These are phyloP conservation scores for Rhexocercosporidium sp. DNA, from an alignment of 2,329 filamentous ascomycete genomes.

Conservation along the genomic window DNA sequence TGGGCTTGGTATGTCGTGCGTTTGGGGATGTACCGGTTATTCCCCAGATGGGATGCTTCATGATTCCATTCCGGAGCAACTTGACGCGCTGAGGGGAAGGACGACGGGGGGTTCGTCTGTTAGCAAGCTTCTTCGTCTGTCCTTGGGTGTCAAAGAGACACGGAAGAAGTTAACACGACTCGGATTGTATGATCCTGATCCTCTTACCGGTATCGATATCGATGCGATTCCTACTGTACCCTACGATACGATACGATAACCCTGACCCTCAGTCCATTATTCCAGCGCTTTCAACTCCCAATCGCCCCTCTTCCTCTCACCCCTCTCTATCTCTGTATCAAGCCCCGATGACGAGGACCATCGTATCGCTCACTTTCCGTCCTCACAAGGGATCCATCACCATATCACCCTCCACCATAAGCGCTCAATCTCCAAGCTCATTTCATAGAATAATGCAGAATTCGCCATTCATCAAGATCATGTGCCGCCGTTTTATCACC, in stretches of 20 bases:
- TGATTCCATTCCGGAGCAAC: background rate
- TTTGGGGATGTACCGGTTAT: background rate
- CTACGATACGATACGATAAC: background rate
- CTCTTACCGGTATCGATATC: background rate
- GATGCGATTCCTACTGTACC: background rate
- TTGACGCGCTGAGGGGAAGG: background rate
- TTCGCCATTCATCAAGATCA: conserved; percentile 23
- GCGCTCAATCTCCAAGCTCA: conserved; percentile 25
- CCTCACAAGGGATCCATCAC: background rate
- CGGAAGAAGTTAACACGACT: background rate
- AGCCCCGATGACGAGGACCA: background rate
- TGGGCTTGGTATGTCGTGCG: background rate
- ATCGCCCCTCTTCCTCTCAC: conserved; percentile 7
- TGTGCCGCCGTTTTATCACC: conserved; percentile 20
- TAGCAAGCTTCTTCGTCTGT: background rate
- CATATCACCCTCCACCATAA: conserved; percentile 18
- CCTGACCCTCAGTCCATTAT: background rate
- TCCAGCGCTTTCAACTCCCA: background rate
- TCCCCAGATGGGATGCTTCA: conserved; percentile 1
- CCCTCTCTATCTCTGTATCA: background rate
- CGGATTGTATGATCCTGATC: background rate
- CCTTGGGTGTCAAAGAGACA: background rate
- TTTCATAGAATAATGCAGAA: conserved; percentile 18
- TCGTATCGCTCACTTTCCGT: background rate
- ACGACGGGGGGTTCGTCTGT: conserved; percentile 3